These are phyloP conservation scores for Euphrasia arctica DNA, from an alignment of 305 asterid species.

Conservation along the genomic window DNA sequence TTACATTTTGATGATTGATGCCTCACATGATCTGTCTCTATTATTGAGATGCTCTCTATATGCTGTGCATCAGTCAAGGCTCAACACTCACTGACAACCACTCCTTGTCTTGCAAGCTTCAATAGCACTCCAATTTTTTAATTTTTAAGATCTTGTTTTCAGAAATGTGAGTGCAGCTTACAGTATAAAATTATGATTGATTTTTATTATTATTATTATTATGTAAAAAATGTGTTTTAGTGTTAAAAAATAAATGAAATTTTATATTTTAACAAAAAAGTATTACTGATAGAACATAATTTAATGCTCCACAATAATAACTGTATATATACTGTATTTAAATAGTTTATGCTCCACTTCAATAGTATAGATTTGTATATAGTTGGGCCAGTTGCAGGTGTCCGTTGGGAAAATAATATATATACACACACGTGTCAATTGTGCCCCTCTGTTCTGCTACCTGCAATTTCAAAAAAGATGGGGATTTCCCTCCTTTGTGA, in stretches of 20 bases:
- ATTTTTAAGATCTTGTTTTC: background rate
- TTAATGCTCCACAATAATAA: background rate
- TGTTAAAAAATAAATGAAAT: no score
- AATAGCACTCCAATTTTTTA: slow-evolving; percentile 19
- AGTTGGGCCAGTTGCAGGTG: slow-evolving; percentile 23
- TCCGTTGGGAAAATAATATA: slow-evolving; percentile 13
- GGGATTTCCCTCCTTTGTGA: background rate
- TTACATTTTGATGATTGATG: background rate
- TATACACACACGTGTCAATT: slow-evolving; percentile 12
- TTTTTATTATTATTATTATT: no score
- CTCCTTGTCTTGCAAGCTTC: slow-evolving; percentile 16
- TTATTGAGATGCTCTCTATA: background rate
- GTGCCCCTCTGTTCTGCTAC: slow-evolving; percentile 9
- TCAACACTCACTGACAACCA: slow-evolving; percentile 4
- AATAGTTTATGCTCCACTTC: background rate
- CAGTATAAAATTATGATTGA: no score
- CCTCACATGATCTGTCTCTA: slow-evolving; percentile 14
- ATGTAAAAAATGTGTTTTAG: no score
- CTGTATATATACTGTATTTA: background rate
- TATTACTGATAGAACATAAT: background rate
- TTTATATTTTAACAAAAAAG: no score
- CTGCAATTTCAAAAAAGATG: slow-evolving; percentile 25
- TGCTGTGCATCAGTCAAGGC: slow-evolving; percentile 17
- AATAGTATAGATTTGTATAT: background rate
- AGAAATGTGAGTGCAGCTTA: no score